Base-by-base conservation (phyloP, 148 eudicot genomes). In the Camellia sinensis region DNA sequence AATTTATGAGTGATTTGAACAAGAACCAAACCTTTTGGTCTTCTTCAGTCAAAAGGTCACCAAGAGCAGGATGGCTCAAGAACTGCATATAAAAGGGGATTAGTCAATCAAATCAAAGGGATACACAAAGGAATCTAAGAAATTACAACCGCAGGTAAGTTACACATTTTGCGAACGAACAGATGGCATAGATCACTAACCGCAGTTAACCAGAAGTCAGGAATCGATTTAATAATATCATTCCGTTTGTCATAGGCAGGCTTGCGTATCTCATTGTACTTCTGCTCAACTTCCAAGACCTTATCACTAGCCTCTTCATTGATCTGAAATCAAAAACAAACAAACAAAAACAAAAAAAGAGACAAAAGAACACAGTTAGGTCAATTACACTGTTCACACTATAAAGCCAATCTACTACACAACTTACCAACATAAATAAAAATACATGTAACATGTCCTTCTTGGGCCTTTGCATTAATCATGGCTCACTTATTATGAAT, bases 131-230 rank as follows among this genome's bases (percentile, higher is more conserved):
- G 60, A 40, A 75, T 61, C 18, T 67, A 65, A 12, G 6, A 76
- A 6, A 43, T 41, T 3, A 66, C 1, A 1, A 78, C 73, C 37
- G 61, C 19, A 21, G 9, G 17, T 8, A 41, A 45, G 53, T 15
- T 15, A 29, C 12, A 22, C 5, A n/a, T 43, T 17, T 80, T 21
- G 3, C 11, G 46, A 80, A 54, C 43, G 5, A 61, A 69, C 17
- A 11, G 71, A 48, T 48, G 61, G 57, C 54, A 45, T 8, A 64
- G 59, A 85, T 52, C 5, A 88, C 96, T 84, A 80, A 94, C 98
- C 37, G 97, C 98, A 71, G 96, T 92, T 84, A 87, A 79, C 98
- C 97, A 95, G 83, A 95, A 95, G 87, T 95, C 92, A 2, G 97
- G 96, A 87, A 95, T 93, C 72, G 89, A 79, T 80, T 84, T 87